These are phyloP conservation scores for Syzygium aromaticum DNA, from an alignment of 345 rosid species.

Conservation along the genomic window DNA sequence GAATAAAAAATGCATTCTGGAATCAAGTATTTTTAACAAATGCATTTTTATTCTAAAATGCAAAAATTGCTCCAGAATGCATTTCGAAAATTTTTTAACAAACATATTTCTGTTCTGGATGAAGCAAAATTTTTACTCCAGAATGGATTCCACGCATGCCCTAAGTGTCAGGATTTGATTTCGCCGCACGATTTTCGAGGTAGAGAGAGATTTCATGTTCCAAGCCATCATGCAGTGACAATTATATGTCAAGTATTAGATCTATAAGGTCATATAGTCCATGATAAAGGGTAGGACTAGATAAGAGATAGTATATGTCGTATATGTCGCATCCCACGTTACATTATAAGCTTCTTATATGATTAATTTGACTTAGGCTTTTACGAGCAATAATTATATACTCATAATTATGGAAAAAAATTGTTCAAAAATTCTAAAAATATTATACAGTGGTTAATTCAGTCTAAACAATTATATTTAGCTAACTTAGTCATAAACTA, in stretches of 20 bases:
- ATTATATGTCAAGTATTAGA: background rate
- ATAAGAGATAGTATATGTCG: background rate
- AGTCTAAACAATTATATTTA: too few relatives aligned
- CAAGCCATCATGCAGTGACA: background rate
- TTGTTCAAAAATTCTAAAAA: too few relatives aligned
- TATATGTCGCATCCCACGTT: background rate
- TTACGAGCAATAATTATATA: too few relatives aligned
- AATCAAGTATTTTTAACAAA: too few relatives aligned
- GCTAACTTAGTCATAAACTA: too few relatives aligned
- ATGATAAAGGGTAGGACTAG: background rate
- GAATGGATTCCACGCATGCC: rapidly evolving
- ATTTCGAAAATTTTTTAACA: too few relatives aligned
- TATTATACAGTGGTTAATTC: background rate
- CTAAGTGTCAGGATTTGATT: background rate
- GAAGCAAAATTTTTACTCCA: too few relatives aligned
- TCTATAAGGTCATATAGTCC: background rate
- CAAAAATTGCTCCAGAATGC: too few relatives aligned
- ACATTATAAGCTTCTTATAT: background rate
- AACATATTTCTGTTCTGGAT: too few relatives aligned
- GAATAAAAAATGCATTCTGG: too few relatives aligned
- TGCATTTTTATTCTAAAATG: too few relatives aligned
- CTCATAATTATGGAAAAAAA: background rate
- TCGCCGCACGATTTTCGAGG: background rate
- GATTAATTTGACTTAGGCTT: background rate
- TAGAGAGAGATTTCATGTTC: background rate